Percentiles rank a stretch among this genome's conserved stretches.
Evolutionary conservation across 495 filamentous ascomycete genomes (phyloP).

Genomic region (Sphaerosporella brunnea): DNA sequence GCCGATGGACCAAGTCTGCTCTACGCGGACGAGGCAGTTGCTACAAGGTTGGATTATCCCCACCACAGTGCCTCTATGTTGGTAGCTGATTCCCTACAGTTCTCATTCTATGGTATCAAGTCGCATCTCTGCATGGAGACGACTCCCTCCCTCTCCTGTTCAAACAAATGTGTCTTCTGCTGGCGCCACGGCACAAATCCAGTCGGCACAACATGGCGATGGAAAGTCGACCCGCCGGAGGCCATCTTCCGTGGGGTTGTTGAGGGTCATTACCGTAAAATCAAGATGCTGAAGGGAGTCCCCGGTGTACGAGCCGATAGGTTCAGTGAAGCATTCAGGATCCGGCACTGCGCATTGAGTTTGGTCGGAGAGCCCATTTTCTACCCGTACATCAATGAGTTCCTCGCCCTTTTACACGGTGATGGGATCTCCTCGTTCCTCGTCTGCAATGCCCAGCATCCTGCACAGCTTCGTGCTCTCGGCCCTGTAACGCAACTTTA

Average conservation of each 20-base stretch:
- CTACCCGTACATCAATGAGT: constrained; percentile 91
- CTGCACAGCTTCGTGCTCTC: constrained; percentile 61
- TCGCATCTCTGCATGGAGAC: constrained; percentile 97
- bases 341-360: constrained; percentile 77
- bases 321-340: constrained; percentile 80
- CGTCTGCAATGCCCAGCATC: constrained; percentile 98
- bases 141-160: constrained; percentile 84
- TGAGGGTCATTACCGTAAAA: constrained; percentile 84
- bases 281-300: constrained; percentile 88
- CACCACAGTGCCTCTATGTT: background rate
- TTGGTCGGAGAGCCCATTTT: constrained; percentile 94
- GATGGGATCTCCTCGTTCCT: constrained; percentile 86
- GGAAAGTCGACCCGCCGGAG: constrained; percentile 80
- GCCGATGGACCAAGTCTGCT: constrained; percentile 94
- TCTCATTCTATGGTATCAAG: constrained; percentile 84
- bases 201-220: constrained; percentile 88
- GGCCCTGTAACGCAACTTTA: constrained; percentile 82
- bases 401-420: constrained; percentile 59
- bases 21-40: constrained; percentile 89
- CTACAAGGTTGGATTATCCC: constrained; percentile 42
- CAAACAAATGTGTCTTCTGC: constrained; percentile 97
- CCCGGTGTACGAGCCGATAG: constrained; percentile 82
- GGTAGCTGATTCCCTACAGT: constrained; percentile 25
- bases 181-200: constrained; percentile 97
- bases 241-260: constrained; percentile 79